Conservation (phyloP, 192 early-diverging fungal species). For the Backusella macrospora region DNA sequence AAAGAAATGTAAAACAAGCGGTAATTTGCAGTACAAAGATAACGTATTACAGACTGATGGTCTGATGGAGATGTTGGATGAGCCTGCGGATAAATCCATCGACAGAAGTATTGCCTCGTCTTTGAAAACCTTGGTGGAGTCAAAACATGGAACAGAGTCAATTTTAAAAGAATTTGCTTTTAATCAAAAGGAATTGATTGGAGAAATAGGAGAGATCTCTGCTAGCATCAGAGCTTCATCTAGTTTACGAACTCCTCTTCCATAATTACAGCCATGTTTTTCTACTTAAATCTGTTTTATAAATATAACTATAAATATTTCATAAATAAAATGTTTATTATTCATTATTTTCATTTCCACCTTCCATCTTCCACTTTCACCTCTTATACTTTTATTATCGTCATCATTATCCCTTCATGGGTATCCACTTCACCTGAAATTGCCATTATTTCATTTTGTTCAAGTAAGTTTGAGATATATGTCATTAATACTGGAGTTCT, state of each 20-base stretch:
- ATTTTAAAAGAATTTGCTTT: background rate
- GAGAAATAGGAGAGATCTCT: background rate
- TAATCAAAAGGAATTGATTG: background rate
- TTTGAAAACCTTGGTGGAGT: background rate
- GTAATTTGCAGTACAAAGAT: background rate
- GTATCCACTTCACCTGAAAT: background rate
- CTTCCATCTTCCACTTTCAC: background rate
- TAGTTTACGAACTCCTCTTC: background rate
- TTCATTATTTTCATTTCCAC: background rate
- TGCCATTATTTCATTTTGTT: background rate
- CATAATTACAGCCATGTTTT: background rate
- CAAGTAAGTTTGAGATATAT: background rate
- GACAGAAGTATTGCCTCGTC: background rate
- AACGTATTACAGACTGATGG: background rate
- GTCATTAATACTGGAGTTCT: background rate
- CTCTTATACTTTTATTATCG: background rate
- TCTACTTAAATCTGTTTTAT: background rate
- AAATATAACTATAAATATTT: conserved; percentile 1
- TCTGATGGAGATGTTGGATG: background rate
- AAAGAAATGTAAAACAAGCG: background rate
- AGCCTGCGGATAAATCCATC: background rate
- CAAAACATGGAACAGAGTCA: background rate
- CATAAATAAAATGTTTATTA: conserved; percentile 4
- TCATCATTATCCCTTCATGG: background rate
- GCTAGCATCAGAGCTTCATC: background rate